Evolutionary conservation across 768 basidiomycete species (phyloP), one percentile per base, ranked within the genome.

Genomic region (Lentinula edodes): DNA sequence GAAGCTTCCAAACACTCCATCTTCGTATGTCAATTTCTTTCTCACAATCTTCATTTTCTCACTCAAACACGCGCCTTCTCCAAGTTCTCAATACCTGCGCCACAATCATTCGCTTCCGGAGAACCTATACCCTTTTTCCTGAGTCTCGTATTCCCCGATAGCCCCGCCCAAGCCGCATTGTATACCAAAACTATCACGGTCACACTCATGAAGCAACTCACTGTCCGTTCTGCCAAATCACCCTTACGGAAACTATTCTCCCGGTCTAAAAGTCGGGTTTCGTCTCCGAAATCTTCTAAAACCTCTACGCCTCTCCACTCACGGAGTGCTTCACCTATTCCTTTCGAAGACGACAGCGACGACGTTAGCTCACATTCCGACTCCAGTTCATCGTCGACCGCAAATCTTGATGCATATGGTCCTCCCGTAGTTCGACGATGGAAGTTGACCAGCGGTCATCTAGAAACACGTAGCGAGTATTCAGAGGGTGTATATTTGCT

Each of bases 21-120:
- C 3, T 52, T 60, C 28, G 59, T 60, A 39, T 13, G 59, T 60
- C 48, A 32, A 35, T 42, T 9, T 28, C 38, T n/a, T 52, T 39
- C 32, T 41, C 38, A 60, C 51, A 42, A 20, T 12, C 13, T 56
- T 32, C 39, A 15, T 43, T 32, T 6, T 56, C 39, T 56, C 7
- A 28, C 28, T 28, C 28, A 28, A 28, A 2, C 28, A 28, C 28
- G 13, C 5, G 8, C 32, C 13, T 13, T 45, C 23, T 28, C 32
- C 48, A 13, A 60, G 59, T 52, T 60, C 15, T 60, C 59, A 5
- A 18, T 60, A 15, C 59, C 59, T 39, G 34, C 59, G 48, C 59
- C 59, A 34, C 50, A 60, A 52, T 52, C 50, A n/a, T 60, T 52
- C 52, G 51, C 51, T n/a, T 60, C 59, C 20, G 59, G 59, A 15